Evolutionary conservation across 768 basidiomycete genomes (phyloP), one percentile per base, ranked within the genome.

Genomic region (Coprinellus aureogranulatus): DNA sequence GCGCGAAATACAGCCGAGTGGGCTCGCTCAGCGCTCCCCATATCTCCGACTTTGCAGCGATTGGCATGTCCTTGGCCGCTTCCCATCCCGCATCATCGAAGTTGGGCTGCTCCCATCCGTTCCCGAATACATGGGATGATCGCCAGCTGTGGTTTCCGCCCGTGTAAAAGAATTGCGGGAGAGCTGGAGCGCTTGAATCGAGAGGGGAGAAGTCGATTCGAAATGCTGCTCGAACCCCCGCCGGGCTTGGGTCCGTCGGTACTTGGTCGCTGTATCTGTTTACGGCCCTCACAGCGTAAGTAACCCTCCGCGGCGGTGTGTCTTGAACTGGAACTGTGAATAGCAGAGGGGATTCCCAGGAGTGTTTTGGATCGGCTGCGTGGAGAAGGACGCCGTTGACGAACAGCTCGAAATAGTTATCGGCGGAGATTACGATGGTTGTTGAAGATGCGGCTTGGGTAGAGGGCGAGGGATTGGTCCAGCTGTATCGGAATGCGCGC

Each of bases 401-500:
- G 48, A 67, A 72, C 10, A 72, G 48, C 5, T 63, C 52, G 57
- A 70, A 72, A 5, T 47, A 53, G 51, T 73, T 63, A 61, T 73
- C 70, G 1, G 65, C 70, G 16, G 69, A 69, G 12, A 69, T 30
- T 11, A 70, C 41, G 25, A 70, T 59, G 3, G 27, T 37, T 0
- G 66, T 69, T 1, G 59, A 64, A 34, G 34, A 34, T 34, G 34
- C n/a, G 34, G 6, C 34, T 34, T 34, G 34, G n/a, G n/a, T n/a
- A n/a, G n/a, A n/a, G n/a, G n/a, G n/a, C n/a, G n/a, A n/a, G 2
- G 68, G 57, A 2, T 60, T 53, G 23, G 51, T 41, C 47, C 69
- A 62, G 2, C 67, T 66, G 45, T 64, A 65, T 23, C 71, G 65
- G 62, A 72, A 72, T 0, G 69, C 70, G 20, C 69, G 66, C 9